Percentiles rank a stretch among this genome's conserved stretches.
Conservation (phyloP, 1,284 basidiomycete genomes). For the Albatrellus sp. region DNA sequence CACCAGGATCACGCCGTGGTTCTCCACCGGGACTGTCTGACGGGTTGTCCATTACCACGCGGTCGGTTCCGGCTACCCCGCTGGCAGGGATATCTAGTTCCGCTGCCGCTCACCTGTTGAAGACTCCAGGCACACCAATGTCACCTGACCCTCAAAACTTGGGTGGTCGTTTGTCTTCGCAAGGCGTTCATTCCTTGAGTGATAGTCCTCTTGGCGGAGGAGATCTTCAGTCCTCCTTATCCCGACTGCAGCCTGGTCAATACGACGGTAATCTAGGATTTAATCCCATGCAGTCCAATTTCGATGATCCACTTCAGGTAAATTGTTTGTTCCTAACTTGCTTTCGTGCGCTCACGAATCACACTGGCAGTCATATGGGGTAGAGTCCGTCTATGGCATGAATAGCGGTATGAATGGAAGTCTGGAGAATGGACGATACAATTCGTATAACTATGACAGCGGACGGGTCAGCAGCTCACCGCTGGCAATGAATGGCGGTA, state of each 20-base stretch:
- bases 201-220: constrained; percentile 37
- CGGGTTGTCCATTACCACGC: constrained; percentile 44
- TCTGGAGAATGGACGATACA: constrained; percentile 43
- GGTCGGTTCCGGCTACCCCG: constrained; percentile 68
- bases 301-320: constrained; percentile 44
- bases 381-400: constrained; percentile 48
- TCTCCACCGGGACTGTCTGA: constrained; percentile 57
- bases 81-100: constrained; percentile 38
- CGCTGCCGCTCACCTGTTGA: constrained; percentile 35
- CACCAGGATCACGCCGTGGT: constrained; percentile 48
- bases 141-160: constrained; percentile 46
- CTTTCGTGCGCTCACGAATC: neutral
- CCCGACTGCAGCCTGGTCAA: constrained; percentile 46
- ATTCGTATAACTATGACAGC: constrained; percentile 53
- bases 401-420: constrained; percentile 35
- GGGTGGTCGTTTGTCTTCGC: constrained; percentile 47
- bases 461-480: constrained; percentile 24
- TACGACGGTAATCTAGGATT: constrained; percentile 42
- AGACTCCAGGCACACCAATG: constrained; percentile 58
- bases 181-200: constrained; percentile 33
- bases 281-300: constrained; percentile 35
- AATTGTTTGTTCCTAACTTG: constrained; percentile 8
- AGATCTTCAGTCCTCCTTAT: constrained; percentile 50
- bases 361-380: constrained; percentile 34
- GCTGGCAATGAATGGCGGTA: constrained; percentile 32